Evolutionary conservation across 2,329 filamentous ascomycete species (phyloP).

Genomic region (Rhynchosporium agropyri): DNA sequence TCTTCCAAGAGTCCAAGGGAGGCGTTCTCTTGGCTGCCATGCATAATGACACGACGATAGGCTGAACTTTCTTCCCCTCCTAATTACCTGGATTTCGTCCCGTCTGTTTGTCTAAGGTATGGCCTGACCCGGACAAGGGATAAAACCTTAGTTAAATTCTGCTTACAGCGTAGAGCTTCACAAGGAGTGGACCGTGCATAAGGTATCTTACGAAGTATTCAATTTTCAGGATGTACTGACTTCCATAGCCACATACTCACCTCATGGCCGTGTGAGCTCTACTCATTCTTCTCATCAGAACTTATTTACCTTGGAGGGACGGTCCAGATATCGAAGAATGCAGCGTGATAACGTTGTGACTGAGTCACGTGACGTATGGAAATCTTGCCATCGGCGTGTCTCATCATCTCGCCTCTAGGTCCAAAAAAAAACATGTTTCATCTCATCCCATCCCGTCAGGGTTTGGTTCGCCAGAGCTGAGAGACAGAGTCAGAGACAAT

Average conservation of each 20-base stretch:
- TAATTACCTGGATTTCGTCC: not conserved
- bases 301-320: too few relatives aligned
- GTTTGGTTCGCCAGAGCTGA: not conserved
- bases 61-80: constrained; percentile 3
- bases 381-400: not conserved
- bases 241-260: too few relatives aligned
- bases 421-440: constrained; percentile 1
- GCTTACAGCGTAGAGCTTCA: not conserved
- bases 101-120: not conserved
- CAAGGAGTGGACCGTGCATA: not conserved
- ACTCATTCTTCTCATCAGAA: too few relatives aligned
- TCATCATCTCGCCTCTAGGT: not conserved
- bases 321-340: too few relatives aligned
- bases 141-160: not conserved
- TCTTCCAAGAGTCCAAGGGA: not conserved
- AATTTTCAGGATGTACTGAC: not conserved
- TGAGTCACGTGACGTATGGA: not conserved
- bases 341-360: too few relatives aligned
- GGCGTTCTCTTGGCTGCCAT: constrained; percentile 10
- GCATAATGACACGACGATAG: constrained; percentile 13
- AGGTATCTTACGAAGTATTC: not conserved
- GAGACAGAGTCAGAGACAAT: not conserved
- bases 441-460: not conserved
- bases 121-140: not conserved
- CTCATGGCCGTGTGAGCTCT: too few relatives aligned